phyloP scores from a whole-genome alignment of 192 early-diverging fungal species.

The Cetraspora pellucida region DNA sequence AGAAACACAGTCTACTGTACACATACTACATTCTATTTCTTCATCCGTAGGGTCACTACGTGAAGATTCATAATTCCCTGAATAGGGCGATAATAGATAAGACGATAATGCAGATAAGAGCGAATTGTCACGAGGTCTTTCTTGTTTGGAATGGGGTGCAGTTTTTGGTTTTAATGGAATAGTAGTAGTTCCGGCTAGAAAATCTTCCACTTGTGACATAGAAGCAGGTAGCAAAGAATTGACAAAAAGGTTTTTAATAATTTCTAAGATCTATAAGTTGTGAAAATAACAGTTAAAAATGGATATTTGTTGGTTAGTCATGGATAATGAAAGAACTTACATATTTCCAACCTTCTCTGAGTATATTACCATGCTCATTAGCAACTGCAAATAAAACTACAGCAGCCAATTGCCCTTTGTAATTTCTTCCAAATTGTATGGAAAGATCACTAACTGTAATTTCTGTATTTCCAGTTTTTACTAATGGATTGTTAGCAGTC shows the following conservation, averaged over 20 bases:
- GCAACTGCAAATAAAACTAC: constrained; percentile 84
- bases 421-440: constrained; percentile 87
- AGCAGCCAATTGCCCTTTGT: constrained; percentile 86
- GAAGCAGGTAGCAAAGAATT: constrained; percentile 69
- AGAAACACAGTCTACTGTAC: constrained; percentile 67
- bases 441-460: constrained; percentile 64
- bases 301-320: constrained; percentile 1
- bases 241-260: constrained; percentile 78
- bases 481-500: constrained; percentile 52
- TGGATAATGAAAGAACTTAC: constrained; percentile 45
- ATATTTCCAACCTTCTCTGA: constrained; percentile 74
- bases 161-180: constrained; percentile 64
- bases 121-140: constrained; percentile 58
- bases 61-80: constrained; percentile 52
- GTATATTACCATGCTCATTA: constrained; percentile 63
- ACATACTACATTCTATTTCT: constrained; percentile 67
- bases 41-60: constrained; percentile 69
- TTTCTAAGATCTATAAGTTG: constrained; percentile 58
- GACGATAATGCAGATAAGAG: constrained; percentile 77
- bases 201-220: constrained; percentile 74
- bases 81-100: constrained; percentile 71
- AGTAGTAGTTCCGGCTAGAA: constrained; percentile 64
- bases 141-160: constrained; percentile 41
- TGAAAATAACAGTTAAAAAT: neutral
- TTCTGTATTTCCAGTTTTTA: constrained; percentile 48